A percentile compares a stretch with the other conserved stretches of the same genome.
phyloP scores from a whole-genome alignment of 768 basidiomycete genomes.

The Mycena vulgaris region DNA sequence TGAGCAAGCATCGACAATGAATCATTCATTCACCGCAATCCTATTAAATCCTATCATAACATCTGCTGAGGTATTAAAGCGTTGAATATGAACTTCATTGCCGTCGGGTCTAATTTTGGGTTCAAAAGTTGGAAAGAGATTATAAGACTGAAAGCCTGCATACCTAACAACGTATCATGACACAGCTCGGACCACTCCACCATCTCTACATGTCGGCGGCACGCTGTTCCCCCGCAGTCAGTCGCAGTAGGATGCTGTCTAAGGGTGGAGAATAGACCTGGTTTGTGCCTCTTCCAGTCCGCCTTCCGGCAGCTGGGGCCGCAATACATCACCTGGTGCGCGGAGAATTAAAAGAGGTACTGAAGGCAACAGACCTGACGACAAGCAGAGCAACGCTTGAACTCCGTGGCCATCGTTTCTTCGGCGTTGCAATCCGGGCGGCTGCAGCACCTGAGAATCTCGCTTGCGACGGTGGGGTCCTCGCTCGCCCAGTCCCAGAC shows the following conservation, averaged over 20 bases:
- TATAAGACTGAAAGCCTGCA: too few species aligned
- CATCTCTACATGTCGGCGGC: neutral
- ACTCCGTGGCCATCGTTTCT: neutral
- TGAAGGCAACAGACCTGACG: neutral
- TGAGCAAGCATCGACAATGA: too few species aligned
- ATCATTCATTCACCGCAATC: too few species aligned
- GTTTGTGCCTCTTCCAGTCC: too few species aligned
- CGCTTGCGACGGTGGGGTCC: neutral
- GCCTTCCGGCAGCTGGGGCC: slow-evolving; percentile 47
- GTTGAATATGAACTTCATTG: too few species aligned
- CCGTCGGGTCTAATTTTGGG: too few species aligned
- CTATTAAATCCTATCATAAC: too few species aligned
- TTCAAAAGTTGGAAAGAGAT: too few species aligned
- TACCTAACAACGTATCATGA: too few species aligned
- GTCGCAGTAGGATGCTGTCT: too few species aligned
- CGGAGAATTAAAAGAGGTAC: neutral
- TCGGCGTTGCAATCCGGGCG: neutral
- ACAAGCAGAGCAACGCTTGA: neutral
- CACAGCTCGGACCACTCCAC: too few species aligned
- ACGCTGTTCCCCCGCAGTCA: neutral
- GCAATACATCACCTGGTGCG: slow-evolving; percentile 45
- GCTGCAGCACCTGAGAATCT: slow-evolving; percentile 7
- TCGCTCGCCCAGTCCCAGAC: slow-evolving; percentile 3
- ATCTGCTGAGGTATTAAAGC: too few species aligned
- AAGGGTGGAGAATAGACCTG: slow-evolving; percentile 1